Evolutionary conservation across 768 basidiomycete species (phyloP), one percentile per base, ranked within the genome.

Genomic region (Trichaptum fuscoviolaceum): DNA sequence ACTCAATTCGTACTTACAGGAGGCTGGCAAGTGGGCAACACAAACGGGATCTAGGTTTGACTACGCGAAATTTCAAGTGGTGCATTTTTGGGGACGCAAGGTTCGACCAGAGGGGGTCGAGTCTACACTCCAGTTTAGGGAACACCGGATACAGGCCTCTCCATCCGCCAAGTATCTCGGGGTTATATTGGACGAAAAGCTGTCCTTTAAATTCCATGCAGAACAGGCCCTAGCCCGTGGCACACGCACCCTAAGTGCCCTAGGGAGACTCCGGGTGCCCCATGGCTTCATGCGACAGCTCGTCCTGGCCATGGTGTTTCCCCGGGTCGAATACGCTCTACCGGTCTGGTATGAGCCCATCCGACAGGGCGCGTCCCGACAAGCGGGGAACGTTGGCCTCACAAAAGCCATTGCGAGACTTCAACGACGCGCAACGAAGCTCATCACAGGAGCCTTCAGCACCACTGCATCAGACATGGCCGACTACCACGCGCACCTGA

Each of bases 91-190:
- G 35, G 35, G 35, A 36, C 35, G 17, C 35, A 7, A 17, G 17
- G 7, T 7, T 17, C 7, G 17, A 17, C 7, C 35, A 36, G 35
- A 36, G 35, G n/a, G n/a, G n/a, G n/a, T n/a, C 35, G 17, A 36
- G 35, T 7, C 35, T 17, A 7, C 7, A 7, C 35, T 17, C 35
- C 17, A 7, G 17, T 17, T 36, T 17, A 36, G 7, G 35, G 35
- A 36, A 36, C 35, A 36, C 35, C 7, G 7, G 17, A 7, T 7
- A 36, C 17, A 7, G 7, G 77, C 59, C 24, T 69, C 0, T 63
- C 75, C 2, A 62, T 74, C 73, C 0, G 80, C 76, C 52, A 73
- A 79, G 0, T 73, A 81, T 35, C 71, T 80, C 62, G 70, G 68
- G 0, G 73, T 70, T 1, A 65, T 78, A 0, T 17, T 79, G n/a